Evolutionary conservation across 345 rosid genomes (phyloP).

Genomic region (Cardamine occulta): DNA sequence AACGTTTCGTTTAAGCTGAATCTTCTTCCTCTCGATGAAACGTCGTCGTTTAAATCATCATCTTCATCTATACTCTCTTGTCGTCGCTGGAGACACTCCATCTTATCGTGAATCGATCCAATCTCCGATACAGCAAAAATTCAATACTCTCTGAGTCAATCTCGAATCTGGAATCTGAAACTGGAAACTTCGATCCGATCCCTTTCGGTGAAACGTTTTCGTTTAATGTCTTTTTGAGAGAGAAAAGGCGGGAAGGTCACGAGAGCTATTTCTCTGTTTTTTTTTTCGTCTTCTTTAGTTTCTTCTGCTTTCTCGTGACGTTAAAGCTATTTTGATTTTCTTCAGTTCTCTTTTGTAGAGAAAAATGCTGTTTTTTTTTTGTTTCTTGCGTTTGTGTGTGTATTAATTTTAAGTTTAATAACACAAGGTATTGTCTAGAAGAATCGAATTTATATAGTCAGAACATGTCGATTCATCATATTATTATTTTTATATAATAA

Average conservation of each 20-base stretch:
- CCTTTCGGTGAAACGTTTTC: neutral
- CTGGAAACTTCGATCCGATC: slow-evolving; percentile 9
- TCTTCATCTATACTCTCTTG: slow-evolving; percentile 42
- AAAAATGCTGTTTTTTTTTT: neutral
- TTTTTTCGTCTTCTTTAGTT: neutral
- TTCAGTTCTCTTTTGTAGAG: neutral
- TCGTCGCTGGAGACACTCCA: slow-evolving; percentile 37
- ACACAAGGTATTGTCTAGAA: slow-evolving; percentile 25
- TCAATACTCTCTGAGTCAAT: neutral
- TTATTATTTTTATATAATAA: neutral
- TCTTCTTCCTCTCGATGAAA: slow-evolving; percentile 52
- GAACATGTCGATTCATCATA: neutral
- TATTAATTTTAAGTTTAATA: neutral
- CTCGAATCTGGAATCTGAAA: slow-evolving; percentile 4
- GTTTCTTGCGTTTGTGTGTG: neutral
- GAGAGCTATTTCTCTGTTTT: slow-evolving; percentile 15
- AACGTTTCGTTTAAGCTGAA: slow-evolving; percentile 54
- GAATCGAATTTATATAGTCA: slow-evolving; percentile 19
- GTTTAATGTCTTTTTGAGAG: too few relatives aligned
- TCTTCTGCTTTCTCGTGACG: slow-evolving; percentile 23
- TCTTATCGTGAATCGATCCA: neutral
- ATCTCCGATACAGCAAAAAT: neutral
- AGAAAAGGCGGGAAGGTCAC: slow-evolving; percentile 35
- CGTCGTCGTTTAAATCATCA: slow-evolving; percentile 47
- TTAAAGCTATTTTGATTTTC: slow-evolving; percentile 23